phyloP scores from a whole-genome alignment of 495 filamentous ascomycete genomes.

The Aspergillus sclerotiicarbonarius region DNA sequence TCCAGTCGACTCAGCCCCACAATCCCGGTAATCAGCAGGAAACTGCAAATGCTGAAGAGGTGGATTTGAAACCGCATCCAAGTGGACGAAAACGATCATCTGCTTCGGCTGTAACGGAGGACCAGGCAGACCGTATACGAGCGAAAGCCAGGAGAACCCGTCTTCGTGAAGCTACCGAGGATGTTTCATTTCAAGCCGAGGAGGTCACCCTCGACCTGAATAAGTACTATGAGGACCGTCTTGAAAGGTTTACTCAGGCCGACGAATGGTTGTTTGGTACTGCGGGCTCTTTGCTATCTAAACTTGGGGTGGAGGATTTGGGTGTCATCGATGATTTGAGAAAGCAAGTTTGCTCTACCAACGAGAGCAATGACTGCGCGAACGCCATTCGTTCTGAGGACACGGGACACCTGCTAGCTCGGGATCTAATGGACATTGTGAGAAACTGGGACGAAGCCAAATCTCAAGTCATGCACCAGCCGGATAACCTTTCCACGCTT shows the following conservation, averaged over 20 bases:
- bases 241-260: constrained; percentile 64
- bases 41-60: constrained; percentile 26
- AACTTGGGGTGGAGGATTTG: constrained; percentile 58
- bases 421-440: constrained; percentile 55
- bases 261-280: constrained; percentile 76
- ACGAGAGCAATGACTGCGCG: constrained; percentile 19
- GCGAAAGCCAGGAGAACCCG: constrained; percentile 81
- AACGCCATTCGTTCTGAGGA: constrained; percentile 15
- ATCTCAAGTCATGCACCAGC: constrained; percentile 53
- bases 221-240: constrained; percentile 68
- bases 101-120: constrained; percentile 48
- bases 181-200: constrained; percentile 48
- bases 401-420: constrained; percentile 34
- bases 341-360: constrained; percentile 19
- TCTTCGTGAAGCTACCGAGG: constrained; percentile 68
- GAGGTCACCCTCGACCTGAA: constrained; percentile 58
- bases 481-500: constrained; percentile 51
- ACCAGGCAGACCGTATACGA: constrained; percentile 56
- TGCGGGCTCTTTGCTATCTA: constrained; percentile 62
- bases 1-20: constrained; percentile 28
- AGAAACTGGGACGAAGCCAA: constrained; percentile 60
- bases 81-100: constrained; percentile 49
- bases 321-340: constrained; percentile 43
- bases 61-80: constrained; percentile 30
- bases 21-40: constrained; percentile 24